Evolutionary conservation across 441 rosid genomes (phyloP).

Genomic region (Lepidium campestre): DNA sequence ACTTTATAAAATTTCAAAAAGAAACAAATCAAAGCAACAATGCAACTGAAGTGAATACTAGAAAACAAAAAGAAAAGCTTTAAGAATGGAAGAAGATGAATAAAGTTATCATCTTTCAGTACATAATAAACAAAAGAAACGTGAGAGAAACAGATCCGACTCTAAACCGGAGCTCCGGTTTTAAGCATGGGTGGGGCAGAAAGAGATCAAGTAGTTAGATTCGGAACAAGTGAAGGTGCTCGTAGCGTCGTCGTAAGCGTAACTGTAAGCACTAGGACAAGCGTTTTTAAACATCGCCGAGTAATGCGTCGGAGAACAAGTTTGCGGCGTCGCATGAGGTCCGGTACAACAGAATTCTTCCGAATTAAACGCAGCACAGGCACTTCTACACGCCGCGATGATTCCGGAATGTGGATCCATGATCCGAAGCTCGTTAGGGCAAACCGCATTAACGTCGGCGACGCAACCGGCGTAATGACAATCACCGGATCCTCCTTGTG

Average conservation of each 20-base stretch:
- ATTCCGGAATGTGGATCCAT: slow-evolving; percentile 27
- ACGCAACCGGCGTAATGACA: slow-evolving; percentile 84
- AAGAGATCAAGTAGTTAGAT: slow-evolving; percentile 68
- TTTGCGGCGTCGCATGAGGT: slow-evolving; percentile 55
- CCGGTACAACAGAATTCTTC: slow-evolving; percentile 67
- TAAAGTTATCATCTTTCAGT: background rate
- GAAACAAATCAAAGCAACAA: slow-evolving; percentile 1
- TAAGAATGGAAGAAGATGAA: background rate
- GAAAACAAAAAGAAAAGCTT: background rate
- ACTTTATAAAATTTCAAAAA: background rate
- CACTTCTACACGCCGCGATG: slow-evolving; percentile 78
- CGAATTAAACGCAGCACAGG: slow-evolving; percentile 68
- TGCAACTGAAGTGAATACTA: background rate
- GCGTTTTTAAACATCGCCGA: slow-evolving; percentile 73
- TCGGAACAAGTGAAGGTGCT: slow-evolving; percentile 87
- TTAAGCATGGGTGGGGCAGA: slow-evolving; percentile 41
- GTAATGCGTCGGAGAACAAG: slow-evolving; percentile 77
- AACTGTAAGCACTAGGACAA: slow-evolving; percentile 86
- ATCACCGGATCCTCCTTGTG: slow-evolving; percentile 61
- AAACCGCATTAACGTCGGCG: slow-evolving; percentile 53
- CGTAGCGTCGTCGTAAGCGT: slow-evolving; percentile 86
- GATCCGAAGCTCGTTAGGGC: slow-evolving; percentile 60
- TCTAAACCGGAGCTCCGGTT: background rate
- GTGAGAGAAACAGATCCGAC: background rate
- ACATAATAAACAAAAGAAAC: slow-evolving; percentile 18